Evolutionary conservation across 2,329 filamentous ascomycete species (phyloP).

Genomic region (Metarhizium humberi): DNA sequence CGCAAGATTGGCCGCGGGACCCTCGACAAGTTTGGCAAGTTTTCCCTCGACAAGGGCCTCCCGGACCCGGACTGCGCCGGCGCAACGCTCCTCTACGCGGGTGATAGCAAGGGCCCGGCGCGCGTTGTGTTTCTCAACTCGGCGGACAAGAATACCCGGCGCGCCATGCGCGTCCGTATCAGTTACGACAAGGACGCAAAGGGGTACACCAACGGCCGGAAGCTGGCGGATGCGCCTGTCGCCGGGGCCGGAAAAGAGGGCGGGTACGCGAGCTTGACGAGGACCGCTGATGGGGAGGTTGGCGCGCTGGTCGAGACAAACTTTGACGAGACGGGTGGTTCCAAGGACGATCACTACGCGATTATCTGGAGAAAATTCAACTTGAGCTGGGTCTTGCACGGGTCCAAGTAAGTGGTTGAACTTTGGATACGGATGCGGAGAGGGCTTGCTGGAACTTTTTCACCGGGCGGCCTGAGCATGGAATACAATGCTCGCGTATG

Average conservation of each 20-base stretch:
- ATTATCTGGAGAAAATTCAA: conserved; percentile 11
- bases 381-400: conserved; percentile 10
- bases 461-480: too few relatives aligned
- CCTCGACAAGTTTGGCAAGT: conserved; percentile 6
- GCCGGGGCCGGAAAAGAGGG: conserved; percentile 9
- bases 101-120: conserved; percentile 7
- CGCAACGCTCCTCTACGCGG: conserved; percentile 6
- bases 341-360: conserved; percentile 5
- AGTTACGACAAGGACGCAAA: conserved; percentile 11
- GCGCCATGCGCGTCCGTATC: conserved; percentile 10
- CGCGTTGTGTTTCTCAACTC: conserved; percentile 12
- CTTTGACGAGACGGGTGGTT: conserved; percentile 8
- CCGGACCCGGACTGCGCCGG: conserved; percentile 10
- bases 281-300: conserved; percentile 11
- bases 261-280: conserved; percentile 12
- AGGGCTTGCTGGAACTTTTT: too few relatives aligned
- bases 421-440: neutral
- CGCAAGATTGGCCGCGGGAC: conserved; percentile 10
- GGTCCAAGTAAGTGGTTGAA: conserved; percentile 4
- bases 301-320: conserved; percentile 12
- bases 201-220: conserved; percentile 10
- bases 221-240: conserved; percentile 9
- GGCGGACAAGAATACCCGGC: conserved; percentile 8
- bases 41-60: conserved; percentile 8
- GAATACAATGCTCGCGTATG: too few relatives aligned